Conservation (phyloP, 2,329 filamentous ascomycete species). For the Triangularia verruculosa region DNA sequence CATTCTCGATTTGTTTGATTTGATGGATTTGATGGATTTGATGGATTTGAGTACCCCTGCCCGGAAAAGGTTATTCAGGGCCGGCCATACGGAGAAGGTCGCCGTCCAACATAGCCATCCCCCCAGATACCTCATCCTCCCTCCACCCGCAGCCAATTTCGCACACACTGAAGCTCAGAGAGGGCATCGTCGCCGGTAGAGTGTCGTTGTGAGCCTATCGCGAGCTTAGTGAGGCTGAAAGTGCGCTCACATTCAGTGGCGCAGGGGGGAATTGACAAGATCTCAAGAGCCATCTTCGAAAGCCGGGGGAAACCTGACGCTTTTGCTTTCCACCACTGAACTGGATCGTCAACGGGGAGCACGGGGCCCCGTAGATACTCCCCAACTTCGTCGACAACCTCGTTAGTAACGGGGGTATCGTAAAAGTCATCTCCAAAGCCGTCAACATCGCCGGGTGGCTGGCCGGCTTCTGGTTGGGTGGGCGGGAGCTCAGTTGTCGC, state of each 20-base stretch:
- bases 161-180: constrained; percentile 4
- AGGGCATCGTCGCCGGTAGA: constrained; percentile 4
- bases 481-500: too few relatives aligned
- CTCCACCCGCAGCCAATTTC: constrained; percentile 6
- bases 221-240: constrained; percentile 8
- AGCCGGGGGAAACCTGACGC: not conserved
- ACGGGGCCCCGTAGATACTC: too few relatives aligned
- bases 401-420: too few relatives aligned
- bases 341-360: too few relatives aligned
- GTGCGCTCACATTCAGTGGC: constrained; percentile 8
- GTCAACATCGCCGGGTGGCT: too few relatives aligned
- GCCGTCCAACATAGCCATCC: not conserved
- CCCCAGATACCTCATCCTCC: not conserved
- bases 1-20: constrained; percentile 5
- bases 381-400: too few relatives aligned
- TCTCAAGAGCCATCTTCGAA: constrained; percentile 6
- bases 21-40: constrained; percentile 7
- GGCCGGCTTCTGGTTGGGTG: too few relatives aligned
- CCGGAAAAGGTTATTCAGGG: constrained; percentile 8
- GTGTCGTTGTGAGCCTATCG: constrained; percentile 7
- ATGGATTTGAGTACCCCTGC: constrained; percentile 6
- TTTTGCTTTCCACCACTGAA: too few relatives aligned
- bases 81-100: not conserved
- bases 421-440: too few relatives aligned
- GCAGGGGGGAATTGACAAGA: constrained; percentile 4